Evolutionary conservation across 116 monocot species (phyloP), one percentile per base, ranked within the genome.

Genomic region (Thalassia testudinum): DNA sequence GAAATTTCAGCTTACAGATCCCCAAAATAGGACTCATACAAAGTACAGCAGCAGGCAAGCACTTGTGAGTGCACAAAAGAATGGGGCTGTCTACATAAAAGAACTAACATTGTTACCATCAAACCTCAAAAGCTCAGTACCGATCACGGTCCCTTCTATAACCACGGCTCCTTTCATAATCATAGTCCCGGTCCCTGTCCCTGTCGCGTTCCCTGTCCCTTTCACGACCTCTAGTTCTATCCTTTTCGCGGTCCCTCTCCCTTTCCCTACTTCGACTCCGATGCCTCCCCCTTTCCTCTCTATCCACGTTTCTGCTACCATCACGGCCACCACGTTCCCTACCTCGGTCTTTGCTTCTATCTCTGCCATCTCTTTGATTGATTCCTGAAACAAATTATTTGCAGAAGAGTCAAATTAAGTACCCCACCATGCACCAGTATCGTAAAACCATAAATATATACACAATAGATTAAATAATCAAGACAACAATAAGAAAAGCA

Each of bases 211-310:
- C 59, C 26, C 60, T 59, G 24, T 68, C 76, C 48, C 83, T 69
- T 43, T 59, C 59, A 24, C 60, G 54, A 19, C 65, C 76, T 52
- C 83, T 69, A 43, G 51, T 63, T 68, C 82, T 80, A 37, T 72
- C 81, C 59, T 57, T 63, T 25, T 64, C 75, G 1, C 56, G 56
- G 2, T 68, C 73, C 59, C 69, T 70, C n/a, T 66, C 79, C 53
- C 74, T 62, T 21, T 80, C 80, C 65, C 80, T 78, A 55, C 75
- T 77, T 19, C 77, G 70, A 61, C 79, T 80, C 48, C 80, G 64
- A 21, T 52, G 62, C 27, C 85, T 69, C 28, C 75, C 74, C 69
- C 79, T 73, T 0, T 64, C 80, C 53, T 63, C 72, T 40, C 63
- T 70, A 1, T 77, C 82, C n/a, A 68, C 59, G 38, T 24, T 63